Evolutionary conservation across 345 rosid species (phyloP).

Genomic region (Populus alba): DNA sequence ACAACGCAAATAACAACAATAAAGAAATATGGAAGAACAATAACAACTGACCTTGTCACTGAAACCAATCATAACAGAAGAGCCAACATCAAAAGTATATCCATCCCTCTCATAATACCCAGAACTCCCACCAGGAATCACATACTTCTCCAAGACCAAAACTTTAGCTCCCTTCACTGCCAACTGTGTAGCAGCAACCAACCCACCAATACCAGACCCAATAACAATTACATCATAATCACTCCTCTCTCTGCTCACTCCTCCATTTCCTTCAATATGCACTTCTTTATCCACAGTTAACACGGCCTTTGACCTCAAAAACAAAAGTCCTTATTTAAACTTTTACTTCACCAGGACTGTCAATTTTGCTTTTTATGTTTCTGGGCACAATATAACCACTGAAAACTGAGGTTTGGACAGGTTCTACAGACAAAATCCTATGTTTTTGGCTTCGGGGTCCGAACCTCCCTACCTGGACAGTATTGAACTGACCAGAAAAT

Average conservation of each 20-base stretch:
- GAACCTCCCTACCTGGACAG: slow-evolving; percentile 14
- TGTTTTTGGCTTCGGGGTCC: slow-evolving; percentile 18
- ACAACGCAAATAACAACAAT: background rate
- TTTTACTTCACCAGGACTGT: slow-evolving; percentile 8
- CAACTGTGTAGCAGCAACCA: slow-evolving; percentile 86
- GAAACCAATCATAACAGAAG: slow-evolving; percentile 96
- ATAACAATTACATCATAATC: slow-evolving; percentile 78
- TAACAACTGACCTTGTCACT: slow-evolving; percentile 66
- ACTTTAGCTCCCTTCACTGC: slow-evolving; percentile 88
- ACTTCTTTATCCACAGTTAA: slow-evolving; percentile 36
- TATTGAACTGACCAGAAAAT: background rate
- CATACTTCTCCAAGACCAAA: slow-evolving; percentile 82
- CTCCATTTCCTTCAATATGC: slow-evolving; percentile 30
- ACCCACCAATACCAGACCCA: slow-evolving; percentile 92
- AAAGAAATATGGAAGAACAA: background rate
- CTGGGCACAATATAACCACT: background rate
- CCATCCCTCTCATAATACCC: slow-evolving; percentile 85
- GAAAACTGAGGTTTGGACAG: slow-evolving; percentile 1
- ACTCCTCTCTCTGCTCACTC: slow-evolving; percentile 18
- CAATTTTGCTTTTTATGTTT: background rate
- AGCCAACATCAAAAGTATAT: slow-evolving; percentile 89
- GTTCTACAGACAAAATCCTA: slow-evolving; percentile 1
- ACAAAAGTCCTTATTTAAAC: slow-evolving; percentile 9
- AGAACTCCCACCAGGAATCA: slow-evolving; percentile 98
- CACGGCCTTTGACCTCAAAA: slow-evolving; percentile 31